Evolutionary conservation across 2,329 filamentous ascomycete genomes (phyloP), one percentile per base, ranked within the genome.

Genomic region (Talaromyces marneffei): DNA sequence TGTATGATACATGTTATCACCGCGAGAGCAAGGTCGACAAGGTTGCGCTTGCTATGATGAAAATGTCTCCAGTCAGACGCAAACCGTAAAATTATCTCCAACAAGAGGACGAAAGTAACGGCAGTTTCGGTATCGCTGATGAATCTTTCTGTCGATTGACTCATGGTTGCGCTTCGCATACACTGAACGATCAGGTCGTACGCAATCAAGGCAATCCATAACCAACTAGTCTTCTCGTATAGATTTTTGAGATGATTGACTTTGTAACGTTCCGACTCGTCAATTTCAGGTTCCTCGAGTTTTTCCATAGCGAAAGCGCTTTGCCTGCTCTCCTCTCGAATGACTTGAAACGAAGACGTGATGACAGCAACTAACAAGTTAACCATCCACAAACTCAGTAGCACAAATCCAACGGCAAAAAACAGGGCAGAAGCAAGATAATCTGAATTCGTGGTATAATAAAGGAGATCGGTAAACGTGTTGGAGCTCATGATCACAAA

Each of bases 401-500:
- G 91, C 69, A 99, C 87, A 71, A 96, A 93, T 0, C 82, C 85
- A 60, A 79, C 78, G 42, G 84, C 84, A 65, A 86, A 88, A 74
- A 86, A 99, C 2, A 97, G 79, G 1, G 92, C 91, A 3, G 92
- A 87, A 16, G 90, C 84, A 6, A 96, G 83, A 69, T 96, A 97
- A 73, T 99, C 94, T 27, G 91, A 95, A 70, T 96, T 87, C 58
- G 90, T 92, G 4, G 93, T 92, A 68, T 91, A 90, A 75, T 99
- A 99, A 81, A 99, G 91, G 58, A 97, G 79, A 74, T 97, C 91
- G 1, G 91, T 89, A 75, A 95, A 99, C 0, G 94, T 99, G 73
- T 99, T 99, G 54, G 92, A 93, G 69, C 91, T 96, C 91, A 99
- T 99, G 71, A 99, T 88, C 57, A 99, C 91, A 71, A 99, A 99